Conservation (phyloP, 2,329 filamentous ascomycete genomes). For the Diaporthe australafricana region DNA sequence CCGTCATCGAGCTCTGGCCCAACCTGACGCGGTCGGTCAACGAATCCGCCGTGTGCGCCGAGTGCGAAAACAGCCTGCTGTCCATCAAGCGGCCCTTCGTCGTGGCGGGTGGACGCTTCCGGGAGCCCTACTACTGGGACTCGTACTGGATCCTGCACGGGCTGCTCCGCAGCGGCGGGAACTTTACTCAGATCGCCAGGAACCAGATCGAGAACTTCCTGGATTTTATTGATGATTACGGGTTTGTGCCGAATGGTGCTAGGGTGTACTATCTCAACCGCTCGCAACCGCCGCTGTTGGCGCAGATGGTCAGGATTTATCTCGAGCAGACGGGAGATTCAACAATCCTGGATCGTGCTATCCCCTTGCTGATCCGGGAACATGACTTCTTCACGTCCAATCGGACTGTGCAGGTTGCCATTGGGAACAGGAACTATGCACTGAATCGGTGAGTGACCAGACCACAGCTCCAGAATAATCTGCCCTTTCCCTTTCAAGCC, state of each 20-base stretch:
- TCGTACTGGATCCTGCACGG: conserved; percentile 77
- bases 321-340: conserved; percentile 74
- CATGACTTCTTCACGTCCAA: conserved; percentile 73
- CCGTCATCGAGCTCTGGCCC: conserved; percentile 78
- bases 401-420: conserved; percentile 65
- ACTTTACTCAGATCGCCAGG: conserved; percentile 70
- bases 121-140: conserved; percentile 79
- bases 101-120: conserved; percentile 77
- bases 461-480: neutral
- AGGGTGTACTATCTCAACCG: conserved; percentile 76
- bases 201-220: conserved; percentile 79
- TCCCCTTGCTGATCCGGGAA: conserved; percentile 73
- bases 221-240: conserved; percentile 72
- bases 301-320: conserved; percentile 75
- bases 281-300: conserved; percentile 74
- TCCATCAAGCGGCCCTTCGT: conserved; percentile 76
- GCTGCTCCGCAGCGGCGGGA: conserved; percentile 71
- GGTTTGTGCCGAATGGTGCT: conserved; percentile 77
- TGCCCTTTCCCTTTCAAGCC: neutral
- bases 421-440: conserved; percentile 59
- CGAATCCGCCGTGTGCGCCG: conserved; percentile 63
- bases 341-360: conserved; percentile 67
- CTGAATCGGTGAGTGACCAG: conserved; percentile 62
- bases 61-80: conserved; percentile 74
- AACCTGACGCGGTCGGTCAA: conserved; percentile 72